Conservation (phyloP, 176 grass and related monocot species). For the Triticum monococcum region DNA sequence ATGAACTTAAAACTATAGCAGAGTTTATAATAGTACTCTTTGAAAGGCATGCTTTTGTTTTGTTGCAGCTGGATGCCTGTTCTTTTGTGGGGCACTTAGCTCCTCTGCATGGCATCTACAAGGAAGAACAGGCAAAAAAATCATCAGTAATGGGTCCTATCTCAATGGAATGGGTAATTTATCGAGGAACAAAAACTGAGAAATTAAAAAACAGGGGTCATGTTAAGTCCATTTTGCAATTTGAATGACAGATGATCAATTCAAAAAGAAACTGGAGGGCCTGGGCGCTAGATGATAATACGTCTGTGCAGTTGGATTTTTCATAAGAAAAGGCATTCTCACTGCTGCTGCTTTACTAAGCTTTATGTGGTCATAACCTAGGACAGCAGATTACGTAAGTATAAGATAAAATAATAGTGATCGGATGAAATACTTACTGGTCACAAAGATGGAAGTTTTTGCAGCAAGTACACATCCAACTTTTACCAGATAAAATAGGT, state of each 20-base stretch:
- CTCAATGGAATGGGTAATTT: background rate
- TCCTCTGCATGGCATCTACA: constrained; percentile 68
- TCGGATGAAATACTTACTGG: constrained; percentile 58
- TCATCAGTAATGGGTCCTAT: background rate
- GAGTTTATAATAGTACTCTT: constrained; percentile 47
- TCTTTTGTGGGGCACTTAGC: constrained; percentile 62
- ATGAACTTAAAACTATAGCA: background rate
- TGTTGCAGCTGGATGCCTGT: constrained; percentile 70
- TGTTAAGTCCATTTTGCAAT: background rate
- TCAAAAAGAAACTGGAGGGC: background rate
- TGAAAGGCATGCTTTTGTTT: constrained; percentile 76
- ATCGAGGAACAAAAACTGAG: background rate
- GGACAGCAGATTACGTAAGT: background rate
- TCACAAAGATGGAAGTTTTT: constrained; percentile 95
- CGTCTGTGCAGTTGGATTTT: background rate
- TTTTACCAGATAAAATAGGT: constrained; percentile 59
- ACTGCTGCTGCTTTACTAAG: background rate
- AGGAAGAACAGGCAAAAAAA: constrained; percentile 29
- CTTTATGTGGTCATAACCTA: background rate
- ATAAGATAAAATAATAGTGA: constrained; percentile 19
- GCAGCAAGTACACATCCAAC: constrained; percentile 78
- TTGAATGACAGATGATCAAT: background rate
- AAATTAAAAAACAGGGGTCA: constrained; percentile 12
- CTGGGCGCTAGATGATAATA: background rate
- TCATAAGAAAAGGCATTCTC: background rate